phyloP scores from a whole-genome alignment of 2,329 filamentous ascomycete genomes.

The Colletotrichum sp. region DNA sequence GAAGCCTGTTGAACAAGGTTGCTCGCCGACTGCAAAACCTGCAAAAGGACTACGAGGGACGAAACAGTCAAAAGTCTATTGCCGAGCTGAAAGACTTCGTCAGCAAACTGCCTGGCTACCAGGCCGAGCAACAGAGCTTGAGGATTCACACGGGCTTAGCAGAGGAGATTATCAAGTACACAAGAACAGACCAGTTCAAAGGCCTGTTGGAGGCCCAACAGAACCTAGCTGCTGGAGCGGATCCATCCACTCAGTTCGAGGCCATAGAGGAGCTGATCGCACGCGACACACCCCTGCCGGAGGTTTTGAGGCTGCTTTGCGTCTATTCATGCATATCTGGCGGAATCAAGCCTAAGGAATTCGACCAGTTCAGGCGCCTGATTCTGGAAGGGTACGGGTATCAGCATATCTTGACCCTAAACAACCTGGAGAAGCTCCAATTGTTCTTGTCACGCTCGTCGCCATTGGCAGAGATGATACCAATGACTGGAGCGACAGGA shows the following conservation, averaged over 20 bases:
- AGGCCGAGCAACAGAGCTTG: slow-evolving; percentile 91
- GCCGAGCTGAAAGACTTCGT: slow-evolving; percentile 92
- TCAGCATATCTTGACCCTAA: slow-evolving; percentile 89
- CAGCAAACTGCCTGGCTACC: slow-evolving; percentile 88
- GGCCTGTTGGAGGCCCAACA: slow-evolving; percentile 92
- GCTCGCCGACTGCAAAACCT: slow-evolving; percentile 85
- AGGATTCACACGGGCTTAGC: slow-evolving; percentile 90
- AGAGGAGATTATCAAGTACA: slow-evolving; percentile 95
- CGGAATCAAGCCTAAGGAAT: slow-evolving; percentile 85
- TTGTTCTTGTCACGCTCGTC: slow-evolving; percentile 81
- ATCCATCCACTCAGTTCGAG: slow-evolving; percentile 88
- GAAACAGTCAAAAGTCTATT: slow-evolving; percentile 85
- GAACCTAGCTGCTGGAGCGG: slow-evolving; percentile 88
- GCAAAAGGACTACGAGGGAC: slow-evolving; percentile 84
- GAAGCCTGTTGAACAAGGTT: slow-evolving; percentile 85
- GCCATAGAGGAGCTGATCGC: slow-evolving; percentile 94
- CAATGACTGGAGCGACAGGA: slow-evolving; percentile 69
- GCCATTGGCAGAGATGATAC: slow-evolving; percentile 80
- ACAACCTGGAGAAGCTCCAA: slow-evolving; percentile 87
- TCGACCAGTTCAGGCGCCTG: slow-evolving; percentile 86
- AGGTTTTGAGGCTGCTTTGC: slow-evolving; percentile 84
- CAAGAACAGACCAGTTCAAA: slow-evolving; percentile 86
- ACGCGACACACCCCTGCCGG: slow-evolving; percentile 79
- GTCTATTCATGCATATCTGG: slow-evolving; percentile 90
- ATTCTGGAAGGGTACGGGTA: slow-evolving; percentile 94